These are phyloP conservation scores for Glycine tomentella DNA, from an alignment of 306 rosid genomes.

Conservation along the genomic window DNA sequence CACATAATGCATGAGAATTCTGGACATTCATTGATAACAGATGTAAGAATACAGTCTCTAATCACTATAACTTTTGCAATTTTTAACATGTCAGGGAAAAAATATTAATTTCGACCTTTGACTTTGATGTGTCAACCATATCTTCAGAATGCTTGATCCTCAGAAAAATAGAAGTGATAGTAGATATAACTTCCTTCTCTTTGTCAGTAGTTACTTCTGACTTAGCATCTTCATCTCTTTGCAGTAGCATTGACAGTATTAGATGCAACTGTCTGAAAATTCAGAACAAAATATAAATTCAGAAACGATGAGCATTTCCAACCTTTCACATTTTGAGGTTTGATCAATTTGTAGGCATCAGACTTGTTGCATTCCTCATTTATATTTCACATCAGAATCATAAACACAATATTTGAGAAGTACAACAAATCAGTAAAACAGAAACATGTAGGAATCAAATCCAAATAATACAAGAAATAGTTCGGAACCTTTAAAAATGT, in stretches of 20 bases:
- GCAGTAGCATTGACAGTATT: conserved; percentile 76
- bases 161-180: conserved; percentile 68
- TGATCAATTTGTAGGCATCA: conserved; percentile 12
- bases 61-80: conserved; percentile 16
- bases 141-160: conserved; percentile 87
- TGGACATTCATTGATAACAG: conserved; percentile 55
- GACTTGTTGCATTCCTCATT: conserved; percentile 10
- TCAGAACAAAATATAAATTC: conserved; percentile 31
- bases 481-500: not conserved
- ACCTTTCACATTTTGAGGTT: conserved; percentile 17
- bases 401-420: conserved; percentile 1
- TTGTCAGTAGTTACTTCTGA: conserved; percentile 65
- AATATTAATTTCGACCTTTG: conserved; percentile 68
- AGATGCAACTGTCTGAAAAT: conserved; percentile 84
- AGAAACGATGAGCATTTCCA: conserved; percentile 42
- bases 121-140: conserved; percentile 69
- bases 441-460: conserved; percentile 6
- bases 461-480: not conserved
- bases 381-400: conserved; percentile 38
- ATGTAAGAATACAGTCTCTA: conserved; percentile 47
- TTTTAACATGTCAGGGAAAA: conserved; percentile 17
- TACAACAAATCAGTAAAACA: conserved; percentile 34
- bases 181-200: conserved; percentile 68
- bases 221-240: conserved; percentile 83
- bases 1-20: conserved; percentile 92